Conservation (phyloP, 306 rosid species). For the Arachis hypogaea region DNA sequence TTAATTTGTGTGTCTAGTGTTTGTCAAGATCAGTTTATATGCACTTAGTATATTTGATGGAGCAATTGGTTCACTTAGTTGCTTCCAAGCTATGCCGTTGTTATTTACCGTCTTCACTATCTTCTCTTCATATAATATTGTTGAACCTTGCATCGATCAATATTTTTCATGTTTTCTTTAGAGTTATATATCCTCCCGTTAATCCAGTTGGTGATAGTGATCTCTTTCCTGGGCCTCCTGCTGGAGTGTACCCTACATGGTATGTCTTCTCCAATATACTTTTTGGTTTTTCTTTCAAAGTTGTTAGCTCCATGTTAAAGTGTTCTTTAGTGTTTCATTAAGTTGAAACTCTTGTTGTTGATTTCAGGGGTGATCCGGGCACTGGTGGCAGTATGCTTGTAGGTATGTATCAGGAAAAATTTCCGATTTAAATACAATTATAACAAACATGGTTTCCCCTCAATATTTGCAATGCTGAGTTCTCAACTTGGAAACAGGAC, state of each 20-base stretch:
- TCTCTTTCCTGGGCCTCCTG: slow-evolving; percentile 79
- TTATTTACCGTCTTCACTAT: neutral
- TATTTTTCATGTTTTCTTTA: slow-evolving; percentile 39
- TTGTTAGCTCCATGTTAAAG: neutral
- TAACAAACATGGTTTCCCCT: neutral
- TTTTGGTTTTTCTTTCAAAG: slow-evolving; percentile 5
- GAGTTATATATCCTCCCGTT: slow-evolving; percentile 59
- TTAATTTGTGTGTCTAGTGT: neutral
- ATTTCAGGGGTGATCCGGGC: slow-evolving; percentile 59
- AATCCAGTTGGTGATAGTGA: slow-evolving; percentile 60
- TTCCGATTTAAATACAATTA: neutral
- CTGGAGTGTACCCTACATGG: slow-evolving; percentile 77
- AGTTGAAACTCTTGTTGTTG: slow-evolving; percentile 15
- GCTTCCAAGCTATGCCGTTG: slow-evolving; percentile 19
- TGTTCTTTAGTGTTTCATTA: neutral
- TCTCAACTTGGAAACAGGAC: slow-evolving; percentile 46
- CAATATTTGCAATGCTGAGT: neutral
- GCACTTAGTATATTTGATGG: neutral
- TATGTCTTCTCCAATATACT: slow-evolving; percentile 34
- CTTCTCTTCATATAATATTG: neutral
- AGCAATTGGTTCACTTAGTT: slow-evolving; percentile 11
- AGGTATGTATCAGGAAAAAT: slow-evolving; percentile 48
- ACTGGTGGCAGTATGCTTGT: slow-evolving; percentile 73
- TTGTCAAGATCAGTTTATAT: neutral
- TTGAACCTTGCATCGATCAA: neutral